Base-by-base conservation (phyloP, 345 rosid genomes). In the Pseudoturritis turrita region DNA sequence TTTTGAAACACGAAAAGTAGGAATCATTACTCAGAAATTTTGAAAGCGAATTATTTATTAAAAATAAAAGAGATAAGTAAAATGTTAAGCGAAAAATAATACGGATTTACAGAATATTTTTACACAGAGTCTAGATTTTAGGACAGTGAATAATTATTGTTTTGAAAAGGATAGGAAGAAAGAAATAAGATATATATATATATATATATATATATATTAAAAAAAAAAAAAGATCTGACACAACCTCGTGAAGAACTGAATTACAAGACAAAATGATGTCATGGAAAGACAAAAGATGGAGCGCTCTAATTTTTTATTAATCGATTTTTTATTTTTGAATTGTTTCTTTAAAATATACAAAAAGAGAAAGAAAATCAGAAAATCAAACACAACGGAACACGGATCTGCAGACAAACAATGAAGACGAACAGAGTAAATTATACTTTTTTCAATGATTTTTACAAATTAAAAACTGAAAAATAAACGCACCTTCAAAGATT, bases 221-320 rank as follows among this genome's bases (percentile, higher is more conserved):
- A n/a, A 31, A 54, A 22, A 80, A 74, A 75, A 59, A 68, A 36
- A 65, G 41, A 76, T 81, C 98, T 92, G 97, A 90, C 97, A 88
- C 83, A 76, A 68, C 83, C 93, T 89, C 96, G 92, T 92, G 96
- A 90, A 80, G 81, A 82, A 81, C 81, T 81, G 85, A 81, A 78
- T 79, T 85, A 85, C 83, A 84, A 63, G 90, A 87, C 96, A 90
- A 92, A 83, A 87, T 65, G 79, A 82, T 75, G 96, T 83, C 87
- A 81, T 88, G 81, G 87, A 82, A 72, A 78, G 80, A 77, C 83
- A 63, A 70, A 76, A 70, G 72, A 76, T 76, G 79, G 79, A 70
- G 79, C 71, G 75, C 75, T 63, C 75, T 70, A 55, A 37, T 70
- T 62, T 63, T 55, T 28, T 63, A 53, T 39, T 55, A 46, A 49